Evolutionary conservation across 352 stramenopile genomes (phyloP).

Genomic region (Blastocystis sp.): DNA sequence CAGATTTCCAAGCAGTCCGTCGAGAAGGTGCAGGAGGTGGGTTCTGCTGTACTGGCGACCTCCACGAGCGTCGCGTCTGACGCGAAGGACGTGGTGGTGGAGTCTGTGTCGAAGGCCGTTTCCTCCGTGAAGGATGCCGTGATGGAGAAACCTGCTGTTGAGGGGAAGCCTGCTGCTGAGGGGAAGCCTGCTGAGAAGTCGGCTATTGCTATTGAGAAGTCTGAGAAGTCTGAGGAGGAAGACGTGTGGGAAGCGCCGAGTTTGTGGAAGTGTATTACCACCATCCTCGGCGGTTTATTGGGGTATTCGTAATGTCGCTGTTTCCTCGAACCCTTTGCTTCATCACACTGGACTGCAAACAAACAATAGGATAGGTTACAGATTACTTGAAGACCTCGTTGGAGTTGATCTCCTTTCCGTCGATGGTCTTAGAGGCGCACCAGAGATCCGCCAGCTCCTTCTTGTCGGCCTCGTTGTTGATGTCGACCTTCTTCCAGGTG

Average conservation of each 20-base stretch:
- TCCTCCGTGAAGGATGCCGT: background rate
- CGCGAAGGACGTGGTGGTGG: background rate
- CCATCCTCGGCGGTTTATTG: background rate
- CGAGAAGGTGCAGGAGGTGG: background rate
- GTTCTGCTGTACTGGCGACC: background rate
- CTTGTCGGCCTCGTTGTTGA: constrained; percentile 78
- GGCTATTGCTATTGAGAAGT: too few species aligned
- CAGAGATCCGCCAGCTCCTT: constrained; percentile 81
- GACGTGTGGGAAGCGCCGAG: constrained; percentile 9
- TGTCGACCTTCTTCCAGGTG: constrained; percentile 82
- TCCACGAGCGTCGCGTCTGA: background rate
- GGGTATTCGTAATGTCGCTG: constrained; percentile 1
- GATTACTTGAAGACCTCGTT: constrained; percentile 89
- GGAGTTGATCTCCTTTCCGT: constrained; percentile 83
- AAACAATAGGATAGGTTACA: too few species aligned
- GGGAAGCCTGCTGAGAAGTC: too few species aligned
- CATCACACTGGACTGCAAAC: too few species aligned
- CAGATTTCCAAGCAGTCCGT: background rate
- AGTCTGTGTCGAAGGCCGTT: background rate
- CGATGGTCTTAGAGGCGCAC: constrained; percentile 82
- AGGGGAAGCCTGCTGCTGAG: too few species aligned
- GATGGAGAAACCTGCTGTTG: background rate
- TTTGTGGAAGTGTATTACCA: background rate
- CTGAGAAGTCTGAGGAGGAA: background rate
- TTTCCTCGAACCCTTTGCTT: background rate